phyloP scores from a whole-genome alignment of 2,329 filamentous ascomycete genomes.

The Aspergillus intermedius region DNA sequence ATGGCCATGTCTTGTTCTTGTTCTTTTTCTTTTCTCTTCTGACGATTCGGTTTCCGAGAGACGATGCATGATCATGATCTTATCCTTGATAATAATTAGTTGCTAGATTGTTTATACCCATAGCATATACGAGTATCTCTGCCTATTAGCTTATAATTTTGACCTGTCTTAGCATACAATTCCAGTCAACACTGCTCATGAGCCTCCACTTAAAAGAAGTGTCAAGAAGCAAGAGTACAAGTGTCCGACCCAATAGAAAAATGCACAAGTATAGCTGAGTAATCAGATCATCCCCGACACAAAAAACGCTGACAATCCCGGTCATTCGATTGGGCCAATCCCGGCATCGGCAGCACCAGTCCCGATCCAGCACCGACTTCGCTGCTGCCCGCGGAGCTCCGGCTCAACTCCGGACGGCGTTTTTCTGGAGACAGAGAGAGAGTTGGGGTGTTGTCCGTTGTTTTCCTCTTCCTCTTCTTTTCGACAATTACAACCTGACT shows the following conservation, averaged over 20 bases:
- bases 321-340: conserved; percentile 8
- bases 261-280: no score
- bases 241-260: no score
- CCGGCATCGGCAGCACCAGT: conserved; percentile 5
- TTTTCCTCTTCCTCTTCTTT: conserved; percentile 2
- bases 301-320: conserved; percentile 8
- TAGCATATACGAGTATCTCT: not conserved
- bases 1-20: not conserved
- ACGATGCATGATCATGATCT: conserved; percentile 2
- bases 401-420: conserved; percentile 1
- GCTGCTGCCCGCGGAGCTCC: conserved; percentile 9
- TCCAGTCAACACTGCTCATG: no score
- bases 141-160: no score
- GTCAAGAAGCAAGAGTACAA: no score
- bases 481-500: not conserved
- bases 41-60: conserved; percentile 6
- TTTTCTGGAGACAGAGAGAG: not conserved
- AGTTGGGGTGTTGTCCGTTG: not conserved
- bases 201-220: no score
- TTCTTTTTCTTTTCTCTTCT: conserved; percentile 7
- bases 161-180: no score
- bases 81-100: not conserved
- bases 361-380: conserved; percentile 13
- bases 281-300: not conserved
- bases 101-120: conserved; percentile 3